Evolutionary conservation across 306 rosid species (phyloP).

Genomic region (Glycyrrhiza uralensis): DNA sequence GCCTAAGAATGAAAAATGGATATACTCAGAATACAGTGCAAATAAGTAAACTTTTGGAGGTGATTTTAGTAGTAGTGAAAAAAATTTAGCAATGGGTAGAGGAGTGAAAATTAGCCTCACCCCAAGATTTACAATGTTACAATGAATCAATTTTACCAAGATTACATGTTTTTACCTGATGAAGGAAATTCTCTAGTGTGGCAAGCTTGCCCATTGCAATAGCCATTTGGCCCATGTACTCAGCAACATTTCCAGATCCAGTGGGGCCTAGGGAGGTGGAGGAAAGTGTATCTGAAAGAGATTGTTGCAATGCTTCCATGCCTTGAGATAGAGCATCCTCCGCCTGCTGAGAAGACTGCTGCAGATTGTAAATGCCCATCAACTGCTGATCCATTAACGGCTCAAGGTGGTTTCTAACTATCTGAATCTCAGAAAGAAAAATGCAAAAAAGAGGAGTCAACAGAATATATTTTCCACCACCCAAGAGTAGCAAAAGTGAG

Average conservation of each 20-base stretch:
- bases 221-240: conserved; percentile 96
- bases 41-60: background rate
- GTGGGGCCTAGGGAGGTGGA: conserved; percentile 43
- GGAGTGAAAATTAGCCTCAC: background rate
- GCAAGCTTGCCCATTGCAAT: conserved; percentile 84
- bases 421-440: conserved; percentile 41
- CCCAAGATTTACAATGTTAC: background rate
- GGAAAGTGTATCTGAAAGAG: conserved; percentile 77
- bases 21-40: background rate
- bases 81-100: background rate
- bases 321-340: conserved; percentile 95
- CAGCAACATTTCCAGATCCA: conserved; percentile 62
- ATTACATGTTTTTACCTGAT: conserved; percentile 49
- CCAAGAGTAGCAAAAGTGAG: background rate
- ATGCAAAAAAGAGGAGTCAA: background rate
- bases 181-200: conserved; percentile 68
- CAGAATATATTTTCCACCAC: background rate
- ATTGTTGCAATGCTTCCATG: conserved; percentile 85
- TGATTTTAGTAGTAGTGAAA: background rate
- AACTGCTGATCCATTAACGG: conserved; percentile 70
- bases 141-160: background rate
- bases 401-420: conserved; percentile 76
- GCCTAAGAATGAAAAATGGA: conserved; percentile 51
- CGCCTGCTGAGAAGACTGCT: conserved; percentile 81
- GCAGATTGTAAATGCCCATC: conserved; percentile 76